Percentiles rank a stretch among this genome's conserved stretches.
Conservation (phyloP, 352 stramenopile species). For the Pythium vanterpoolii region DNA sequence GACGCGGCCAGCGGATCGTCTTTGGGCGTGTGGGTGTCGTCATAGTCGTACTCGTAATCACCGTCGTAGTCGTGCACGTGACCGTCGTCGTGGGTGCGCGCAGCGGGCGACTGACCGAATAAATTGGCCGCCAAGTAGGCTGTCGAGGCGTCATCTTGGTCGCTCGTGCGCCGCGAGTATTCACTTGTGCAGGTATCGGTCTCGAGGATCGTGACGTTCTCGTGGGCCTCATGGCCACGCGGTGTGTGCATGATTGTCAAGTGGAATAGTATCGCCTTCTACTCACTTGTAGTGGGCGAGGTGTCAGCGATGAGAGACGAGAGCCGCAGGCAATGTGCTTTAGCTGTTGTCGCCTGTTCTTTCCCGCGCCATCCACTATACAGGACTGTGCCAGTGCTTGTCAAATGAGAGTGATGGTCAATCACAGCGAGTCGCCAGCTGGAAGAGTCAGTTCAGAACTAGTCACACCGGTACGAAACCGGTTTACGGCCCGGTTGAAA, state of each 20-base stretch:
- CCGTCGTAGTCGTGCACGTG: conserved; percentile 7
- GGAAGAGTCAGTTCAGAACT: conserved; percentile 5
- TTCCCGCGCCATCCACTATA: neutral
- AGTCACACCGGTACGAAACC: neutral
- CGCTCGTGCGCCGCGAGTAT: conserved; percentile 17
- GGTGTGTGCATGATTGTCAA: conserved; percentile 1
- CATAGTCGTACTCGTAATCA: conserved; percentile 19
- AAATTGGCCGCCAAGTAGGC: conserved; percentile 22
- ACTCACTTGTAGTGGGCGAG: neutral
- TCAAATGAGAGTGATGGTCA: conserved; percentile 1
- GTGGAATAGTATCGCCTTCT: neutral
- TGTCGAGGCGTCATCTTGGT: conserved; percentile 23
- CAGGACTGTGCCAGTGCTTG: neutral
- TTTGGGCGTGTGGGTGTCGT: conserved; percentile 21
- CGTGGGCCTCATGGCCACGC: neutral
- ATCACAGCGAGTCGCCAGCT: neutral
- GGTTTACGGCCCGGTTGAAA: neutral
- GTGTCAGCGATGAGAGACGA: neutral
- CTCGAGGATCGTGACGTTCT: conserved; percentile 33
- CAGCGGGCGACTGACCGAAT: conserved; percentile 12
- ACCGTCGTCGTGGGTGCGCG: conserved; percentile 5
- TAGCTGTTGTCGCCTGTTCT: neutral
- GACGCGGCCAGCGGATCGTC: conserved; percentile 14
- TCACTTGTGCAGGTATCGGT: conserved; percentile 25
- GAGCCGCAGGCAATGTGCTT: neutral